phyloP scores from a whole-genome alignment of 768 basidiomycete species.

The Bullera alba region DNA sequence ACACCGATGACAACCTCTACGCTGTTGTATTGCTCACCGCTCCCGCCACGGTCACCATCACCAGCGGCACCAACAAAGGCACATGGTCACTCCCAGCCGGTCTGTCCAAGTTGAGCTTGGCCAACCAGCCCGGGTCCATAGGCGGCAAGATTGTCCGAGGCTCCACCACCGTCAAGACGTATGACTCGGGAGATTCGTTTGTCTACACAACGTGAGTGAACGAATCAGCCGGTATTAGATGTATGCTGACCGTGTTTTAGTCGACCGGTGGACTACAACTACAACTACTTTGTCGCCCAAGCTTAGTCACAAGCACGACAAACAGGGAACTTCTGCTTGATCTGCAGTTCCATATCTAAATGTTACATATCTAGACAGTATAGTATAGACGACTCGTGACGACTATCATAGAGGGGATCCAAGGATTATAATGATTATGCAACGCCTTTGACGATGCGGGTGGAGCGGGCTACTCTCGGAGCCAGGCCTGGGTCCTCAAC shows the following conservation, averaged over 20 bases:
- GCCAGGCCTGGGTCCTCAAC: slow-evolving; percentile 36
- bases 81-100: slow-evolving; percentile 30
- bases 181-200: slow-evolving; percentile 25
- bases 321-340: no score
- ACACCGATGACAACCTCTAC: slow-evolving; percentile 42
- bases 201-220: slow-evolving; percentile 28
- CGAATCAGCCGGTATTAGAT: not conserved
- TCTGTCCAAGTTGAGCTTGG: slow-evolving; percentile 28
- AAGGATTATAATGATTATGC: no score
- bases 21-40: slow-evolving; percentile 27
- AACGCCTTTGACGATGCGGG: no score
- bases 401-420: no score
- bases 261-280: slow-evolving; percentile 36
- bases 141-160: slow-evolving; percentile 22
- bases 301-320: slow-evolving; percentile 10
- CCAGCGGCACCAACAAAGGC: slow-evolving; percentile 14
- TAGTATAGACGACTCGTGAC: no score
- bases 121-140: slow-evolving; percentile 25
- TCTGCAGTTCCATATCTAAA: no score
- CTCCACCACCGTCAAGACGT: slow-evolving; percentile 19
- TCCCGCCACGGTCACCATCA: slow-evolving; percentile 25
- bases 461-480: slow-evolving; percentile 30
- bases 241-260: slow-evolving; percentile 8
- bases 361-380: no score
- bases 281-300: slow-evolving; percentile 39